These are phyloP conservation scores for Rosa persica DNA, from an alignment of 306 rosid species.

Conservation along the genomic window DNA sequence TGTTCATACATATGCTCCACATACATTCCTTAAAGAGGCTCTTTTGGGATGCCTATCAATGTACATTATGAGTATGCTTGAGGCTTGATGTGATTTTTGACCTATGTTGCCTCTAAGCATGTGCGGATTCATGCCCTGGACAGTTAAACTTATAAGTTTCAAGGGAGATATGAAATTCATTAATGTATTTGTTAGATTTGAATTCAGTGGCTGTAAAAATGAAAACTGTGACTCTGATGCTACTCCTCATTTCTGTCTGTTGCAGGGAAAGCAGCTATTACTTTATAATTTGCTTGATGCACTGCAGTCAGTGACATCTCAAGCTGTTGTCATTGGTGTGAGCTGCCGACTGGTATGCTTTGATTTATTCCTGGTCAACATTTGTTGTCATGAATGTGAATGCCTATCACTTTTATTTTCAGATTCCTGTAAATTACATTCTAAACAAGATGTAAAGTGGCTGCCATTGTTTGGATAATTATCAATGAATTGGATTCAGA, in stretches of 20 bases:
- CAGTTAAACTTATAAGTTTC: too few species aligned
- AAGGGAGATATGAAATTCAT: too few species aligned
- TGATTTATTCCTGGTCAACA: slow-evolving; percentile 15
- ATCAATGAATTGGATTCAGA: neutral
- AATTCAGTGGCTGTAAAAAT: neutral
- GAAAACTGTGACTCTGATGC: neutral
- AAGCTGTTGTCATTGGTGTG: slow-evolving; percentile 87
- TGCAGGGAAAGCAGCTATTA: slow-evolving; percentile 84
- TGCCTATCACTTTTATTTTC: slow-evolving; percentile 15
- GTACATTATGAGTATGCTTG: too few species aligned
- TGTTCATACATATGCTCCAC: too few species aligned
- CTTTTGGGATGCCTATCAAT: too few species aligned
- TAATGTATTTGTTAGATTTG: slow-evolving; percentile 12
- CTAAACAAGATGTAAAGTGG: neutral
- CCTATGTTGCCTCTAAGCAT: too few species aligned
- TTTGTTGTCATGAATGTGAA: neutral
- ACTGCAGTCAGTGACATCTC: slow-evolving; percentile 85
- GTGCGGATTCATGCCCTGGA: too few species aligned
- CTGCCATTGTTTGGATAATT: neutral
- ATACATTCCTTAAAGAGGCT: too few species aligned
- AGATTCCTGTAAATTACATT: slow-evolving; percentile 1
- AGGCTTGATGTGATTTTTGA: too few species aligned
- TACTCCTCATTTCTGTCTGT: slow-evolving; percentile 15
- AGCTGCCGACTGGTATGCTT: slow-evolving; percentile 77
- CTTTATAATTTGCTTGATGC: slow-evolving; percentile 95